Base-by-base conservation (phyloP, 2,329 filamentous ascomycete species). In the Pseudocercospora musae region DNA sequence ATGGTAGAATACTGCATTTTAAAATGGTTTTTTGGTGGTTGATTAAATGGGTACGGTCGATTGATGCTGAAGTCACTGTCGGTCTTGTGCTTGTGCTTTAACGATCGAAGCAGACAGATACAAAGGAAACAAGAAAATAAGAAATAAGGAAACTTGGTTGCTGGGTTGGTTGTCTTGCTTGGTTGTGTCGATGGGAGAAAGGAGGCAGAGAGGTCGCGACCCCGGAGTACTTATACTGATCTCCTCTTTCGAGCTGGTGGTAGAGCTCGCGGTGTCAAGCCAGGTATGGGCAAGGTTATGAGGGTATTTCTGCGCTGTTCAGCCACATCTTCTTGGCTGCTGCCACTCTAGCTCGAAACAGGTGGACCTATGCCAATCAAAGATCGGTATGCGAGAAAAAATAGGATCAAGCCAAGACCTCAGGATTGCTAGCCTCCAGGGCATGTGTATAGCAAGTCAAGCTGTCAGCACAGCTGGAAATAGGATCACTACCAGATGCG, bases 1-100 rank as follows among this genome's bases (percentile, higher is more conserved):
- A 63, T n/a, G 37, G 57, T 58, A 20, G 31, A 54, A 57, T 65
- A 62, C 31, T 65, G 64, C 64, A 66, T 69, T 62, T 65, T 71
- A 69, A 65, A 8, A 25, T 31, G 57, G 23, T 29, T 37, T 27
- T 37, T 27, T 18, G 27, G 27, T 55, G 44, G 18, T 27, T 40
- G 33, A 46, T 37, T 58, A n/a, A n/a, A 20, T 3, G 10, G 18
- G 10, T 31, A 2, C 31, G 20, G 25, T 31, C 13, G 25, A 7
- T 15, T 52, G 48, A 52, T 25, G 48, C 25, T 25, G 48, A 52
- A 31, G 4, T 15, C 31, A 3, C 48, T 29, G 25, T 52, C 31
- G 48, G 48, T 52, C 23, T 52, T 52, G 25, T 52, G 48, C 48
- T 49, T n/a, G 23, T 27, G 18, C 11, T 37, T 21, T 13, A 21